phyloP scores from a whole-genome alignment of 2,329 filamentous ascomycete genomes.

The Botrytis byssoidea region DNA sequence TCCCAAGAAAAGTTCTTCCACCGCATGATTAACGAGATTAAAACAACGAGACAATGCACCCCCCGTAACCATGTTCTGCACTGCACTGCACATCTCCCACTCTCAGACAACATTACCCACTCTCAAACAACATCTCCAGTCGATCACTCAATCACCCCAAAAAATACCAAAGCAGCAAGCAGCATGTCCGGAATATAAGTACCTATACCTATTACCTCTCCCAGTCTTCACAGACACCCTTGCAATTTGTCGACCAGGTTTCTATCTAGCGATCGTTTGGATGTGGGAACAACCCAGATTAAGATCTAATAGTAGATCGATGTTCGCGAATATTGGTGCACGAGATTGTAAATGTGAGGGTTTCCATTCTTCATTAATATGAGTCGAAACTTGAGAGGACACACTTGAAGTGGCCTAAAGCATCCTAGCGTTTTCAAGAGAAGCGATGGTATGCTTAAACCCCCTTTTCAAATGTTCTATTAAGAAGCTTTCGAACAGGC shows the following conservation, averaged over 20 bases:
- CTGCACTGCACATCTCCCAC: neutral
- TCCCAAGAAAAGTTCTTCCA: neutral
- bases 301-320: too few species aligned
- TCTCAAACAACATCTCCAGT: too few species aligned
- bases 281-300: neutral
- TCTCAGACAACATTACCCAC: neutral
- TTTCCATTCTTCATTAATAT: too few species aligned
- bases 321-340: neutral
- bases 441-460: neutral
- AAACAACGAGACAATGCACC: neutral
- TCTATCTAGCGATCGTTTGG: accelerated
- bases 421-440: too few species aligned
- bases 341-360: too few species aligned
- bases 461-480: too few species aligned
- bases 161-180: neutral
- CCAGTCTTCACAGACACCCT: neutral
- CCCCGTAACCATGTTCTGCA: neutral
- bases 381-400: too few species aligned
- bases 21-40: neutral
- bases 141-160: accelerated
- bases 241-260: neutral
- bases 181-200: neutral
- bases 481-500: neutral
- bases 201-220: neutral
- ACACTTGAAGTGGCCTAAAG: too few species aligned